Base-by-base conservation (phyloP, 2,329 filamentous ascomycete genomes). In the Botryotinia calthae region DNA sequence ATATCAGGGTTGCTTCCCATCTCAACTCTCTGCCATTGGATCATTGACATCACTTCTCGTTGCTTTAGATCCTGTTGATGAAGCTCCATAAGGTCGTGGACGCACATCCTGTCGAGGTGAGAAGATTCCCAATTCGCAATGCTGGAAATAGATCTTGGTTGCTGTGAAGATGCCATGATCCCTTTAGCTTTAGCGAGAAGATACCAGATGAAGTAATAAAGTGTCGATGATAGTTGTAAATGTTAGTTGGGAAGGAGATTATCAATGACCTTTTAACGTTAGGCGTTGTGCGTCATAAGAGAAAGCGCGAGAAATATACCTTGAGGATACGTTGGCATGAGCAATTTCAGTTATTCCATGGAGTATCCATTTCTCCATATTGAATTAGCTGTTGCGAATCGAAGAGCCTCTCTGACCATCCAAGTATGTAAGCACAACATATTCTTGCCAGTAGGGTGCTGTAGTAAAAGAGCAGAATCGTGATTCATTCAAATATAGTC, bases 1-100 rank as follows among this genome's bases (percentile, higher is more conserved):
- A 16, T 4, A 1, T 18, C 14, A 18, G 63, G 28, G 40, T 2
- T 12, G 22, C 12, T 7, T 12, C 22, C 4, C 10, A n/a, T 28
- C 2, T 4, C 37, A 12, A 25, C n/a, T 54, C 4, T 20, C 20
- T 14, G 0, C 1, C 2, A 12, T 8, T 7, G 44, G 5, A 46
- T 44, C 9, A 18, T 8, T n/a, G 31, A n/a, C 10, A 66, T 51
- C 9, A 18, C 31, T 16, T 18, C 37, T 51, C 25, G 7, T 51
- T n/a, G 31, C n/a, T 51, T 40, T 37, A 66, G 4, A 16, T 66
- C 14, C 37, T 51, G 44, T 12, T 7, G 0, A 8, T 18, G 3
- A 51, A 66, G 44, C 7, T 66, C 34, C 31, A 66, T 9, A n/a
- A 66, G 31, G 0, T n/a, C 22, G 1, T 65, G 4, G 10, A 65